Evolutionary conservation across 2,329 filamentous ascomycete genomes (phyloP), one percentile per base, ranked within the genome.

Genomic region (Coleophoma eucalyptorum): DNA sequence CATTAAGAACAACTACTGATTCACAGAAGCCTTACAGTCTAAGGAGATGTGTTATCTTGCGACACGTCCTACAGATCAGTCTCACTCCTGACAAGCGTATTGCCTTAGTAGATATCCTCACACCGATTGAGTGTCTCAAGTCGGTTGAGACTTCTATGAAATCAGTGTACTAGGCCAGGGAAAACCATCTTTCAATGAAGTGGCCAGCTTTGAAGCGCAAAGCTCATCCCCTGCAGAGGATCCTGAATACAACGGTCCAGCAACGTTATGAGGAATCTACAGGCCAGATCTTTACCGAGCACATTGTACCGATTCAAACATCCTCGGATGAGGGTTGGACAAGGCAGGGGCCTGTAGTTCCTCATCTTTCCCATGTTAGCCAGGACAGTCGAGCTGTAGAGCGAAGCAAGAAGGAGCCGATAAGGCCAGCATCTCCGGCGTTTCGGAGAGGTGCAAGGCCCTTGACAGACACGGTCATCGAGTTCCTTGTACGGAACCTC

Each of bases 271-370:
- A 66, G 45, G 50, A 57, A 31, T 33, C 48, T n/a, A 58, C 63
- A 8, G 63, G 63, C 3, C 62, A 63, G 46, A 48, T 64, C 3
- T 66, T 56, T 41, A 57, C 51, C 8, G 63, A 66, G 51, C 56
- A 44, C 13, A 59, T 50, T 41, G 45, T 51, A 21, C 18, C 54
- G 12, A 53, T 60, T 15, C 50, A 55, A 20, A 50, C 35, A 21
- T 40, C 40, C 7, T 48, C 52, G 38, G 56, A 58, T 48, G 49
- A 46, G n/a, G 20, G 58, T 40, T 65, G 62, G 63, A 51, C 51
- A 21, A 50, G 50, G 18, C 46, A 49, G 42, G 46, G 42, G 7
- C 32, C 33, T 32, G 34, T 55, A 33, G 45, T 51, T 16, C 49
- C 49, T 41, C 50, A 50, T 26, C 55, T 46, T 19, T 32, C 38